Conservation (phyloP, 768 basidiomycete species). For the Mycena crocata region DNA sequence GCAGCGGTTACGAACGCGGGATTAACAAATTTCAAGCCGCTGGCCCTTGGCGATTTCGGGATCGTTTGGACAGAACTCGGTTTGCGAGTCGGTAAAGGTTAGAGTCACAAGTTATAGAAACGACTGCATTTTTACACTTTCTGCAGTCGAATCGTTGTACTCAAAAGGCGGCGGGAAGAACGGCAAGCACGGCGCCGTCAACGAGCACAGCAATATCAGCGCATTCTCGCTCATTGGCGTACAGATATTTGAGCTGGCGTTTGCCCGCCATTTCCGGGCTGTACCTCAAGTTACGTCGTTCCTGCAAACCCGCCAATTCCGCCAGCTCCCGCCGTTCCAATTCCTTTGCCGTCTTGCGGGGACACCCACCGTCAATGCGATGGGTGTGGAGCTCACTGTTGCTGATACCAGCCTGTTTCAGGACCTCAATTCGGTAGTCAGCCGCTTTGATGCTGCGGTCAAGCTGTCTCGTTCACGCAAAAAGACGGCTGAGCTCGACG, state of each 20-base stretch:
- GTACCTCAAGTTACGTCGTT: background rate
- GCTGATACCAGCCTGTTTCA: background rate
- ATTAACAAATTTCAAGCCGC: background rate
- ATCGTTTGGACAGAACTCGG: slow-evolving; percentile 8
- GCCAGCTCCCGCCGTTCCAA: background rate
- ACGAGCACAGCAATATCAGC: slow-evolving; percentile 35
- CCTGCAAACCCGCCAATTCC: slow-evolving; percentile 2
- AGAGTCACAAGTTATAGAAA: background rate
- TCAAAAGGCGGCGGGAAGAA: slow-evolving; percentile 44
- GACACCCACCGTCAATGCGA: background rate
- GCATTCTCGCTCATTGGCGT: slow-evolving; percentile 38
- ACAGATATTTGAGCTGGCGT: slow-evolving; percentile 27
- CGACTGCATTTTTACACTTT: background rate
- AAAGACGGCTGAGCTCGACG: too few species aligned
- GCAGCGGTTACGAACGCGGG: background rate
- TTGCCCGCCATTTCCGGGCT: background rate
- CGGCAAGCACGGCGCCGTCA: too few species aligned
- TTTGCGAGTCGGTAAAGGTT: background rate
- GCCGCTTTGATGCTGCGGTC: background rate
- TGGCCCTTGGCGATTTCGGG: background rate
- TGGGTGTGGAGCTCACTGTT: background rate
- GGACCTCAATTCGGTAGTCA: background rate
- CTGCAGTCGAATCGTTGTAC: slow-evolving; percentile 35
- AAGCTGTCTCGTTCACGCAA: background rate
- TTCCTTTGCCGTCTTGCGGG: slow-evolving; percentile 2